Evolutionary conservation across 208 protist species (phyloP), one percentile per base, ranked within the genome.

Genomic region (Wallacemonas rigidus): DNA sequence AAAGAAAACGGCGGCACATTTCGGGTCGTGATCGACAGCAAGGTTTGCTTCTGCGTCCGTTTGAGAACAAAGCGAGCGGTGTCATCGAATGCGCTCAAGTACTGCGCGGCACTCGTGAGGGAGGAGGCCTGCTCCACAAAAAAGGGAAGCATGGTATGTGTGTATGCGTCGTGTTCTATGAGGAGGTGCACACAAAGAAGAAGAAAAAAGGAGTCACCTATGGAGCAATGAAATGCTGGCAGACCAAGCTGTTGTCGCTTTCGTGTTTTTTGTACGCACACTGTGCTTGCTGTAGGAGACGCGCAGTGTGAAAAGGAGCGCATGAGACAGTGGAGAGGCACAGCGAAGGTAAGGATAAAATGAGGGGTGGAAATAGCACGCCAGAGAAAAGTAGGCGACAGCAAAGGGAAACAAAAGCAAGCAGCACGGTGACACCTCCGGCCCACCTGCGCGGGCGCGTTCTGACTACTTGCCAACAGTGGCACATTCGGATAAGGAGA

Each of bases 1-100:
- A 86, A 94, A 58, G 77, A 89, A 62, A 81, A 87, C 11, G 87
- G 82, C 12, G 78, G 81, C 11, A 91, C 75, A 39, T 74, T 75
- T 7, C 77, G 70, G 8, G 80, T 81, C 14, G 86, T 67, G 62
- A 94, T 4, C 67, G 39, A 63, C 48, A 80, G 69, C 54, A 79
- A 51, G 40, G 55, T 47, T 40, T 72, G 41, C 63, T 70, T 48
- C 56, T 45, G 11, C 53, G 61, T 40, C 12, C 50, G 69, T 8
- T 67, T 56, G 2, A 87, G 69, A 26, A 72, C 76, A 48, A 84
- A 80, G 48, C 77, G 82, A 7, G 86, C 62, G 38, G 80, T 86
- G 51, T 79, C 77, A 35, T 85, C 80, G 54, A 89, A 89, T 51
- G 74, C 47, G 2, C 56, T 50, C 41, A 87, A 65, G 58, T 82